Evolutionary conservation across 2,329 filamentous ascomycete genomes (phyloP), one percentile per base, ranked within the genome.

Genomic region (Decorospora gaudefroyi): DNA sequence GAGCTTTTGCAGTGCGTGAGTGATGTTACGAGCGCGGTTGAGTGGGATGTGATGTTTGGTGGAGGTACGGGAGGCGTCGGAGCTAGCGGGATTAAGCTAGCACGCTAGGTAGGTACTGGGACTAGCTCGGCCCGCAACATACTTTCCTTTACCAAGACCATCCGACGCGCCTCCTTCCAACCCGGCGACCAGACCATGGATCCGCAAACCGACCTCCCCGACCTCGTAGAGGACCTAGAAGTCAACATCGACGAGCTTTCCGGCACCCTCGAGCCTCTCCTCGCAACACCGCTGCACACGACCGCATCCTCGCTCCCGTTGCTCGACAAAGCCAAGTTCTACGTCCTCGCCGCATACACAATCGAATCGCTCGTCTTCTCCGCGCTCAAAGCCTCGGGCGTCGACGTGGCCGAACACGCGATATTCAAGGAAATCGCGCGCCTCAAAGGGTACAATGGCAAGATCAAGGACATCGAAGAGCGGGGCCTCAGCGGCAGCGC

Each of bases 251-350:
- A 95, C 71, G 81, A 85, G 42, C 79, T 97, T 32, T 83, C 95
- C 65, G 81, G 85, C 23, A 78, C 81, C 3, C 77, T 97, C 18
- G 73, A 81, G 51, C 90, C 92, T n/a, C 74, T 97, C 4, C 74
- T 95, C 17, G 76, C 78, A 23, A 78, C 78, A 35, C 71, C 80
- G 1, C 74, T 96, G 29, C 76, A 82, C 36, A 82, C 85, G 27
- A 81, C 83, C 43, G 83, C 89, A 4, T 85, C 83, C 42, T 90
- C 90, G 65, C 78, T 97, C 6, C 91, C 92, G 1, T 78, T 97
- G n/a, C 79, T 99, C 49, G 92, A 97, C 76, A 91, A 90, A 74
- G 90, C 93, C 6, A 96, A 97, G 74, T 83, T 96, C 47, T 90
- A 95, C 67, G 85, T 93, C n/a, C 78, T 95, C 13, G 79, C 86